Base-by-base conservation (phyloP, 2,329 filamentous ascomycete species). In the Sporothrix dimorphospora region DNA sequence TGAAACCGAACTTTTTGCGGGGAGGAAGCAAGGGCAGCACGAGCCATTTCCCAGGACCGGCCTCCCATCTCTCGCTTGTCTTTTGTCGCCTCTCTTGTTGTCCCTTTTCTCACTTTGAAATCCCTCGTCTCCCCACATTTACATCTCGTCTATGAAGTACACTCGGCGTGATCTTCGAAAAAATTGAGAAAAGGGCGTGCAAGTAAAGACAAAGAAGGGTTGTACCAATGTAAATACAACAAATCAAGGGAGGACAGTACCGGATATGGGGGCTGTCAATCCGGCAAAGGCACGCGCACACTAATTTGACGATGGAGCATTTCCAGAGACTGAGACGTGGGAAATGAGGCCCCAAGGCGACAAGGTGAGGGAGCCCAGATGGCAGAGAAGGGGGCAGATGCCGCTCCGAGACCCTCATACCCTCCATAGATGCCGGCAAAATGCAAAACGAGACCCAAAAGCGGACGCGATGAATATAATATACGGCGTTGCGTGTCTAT, bases 381-480 rank as follows among this genome's bases (percentile, higher is more conserved):
- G 65, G 65, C 21, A 53, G 21, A 30, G 61, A 21, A 14, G 2
- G 42, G 16, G 8, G 8, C 30, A 42, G n/a, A 11, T 67, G 63
- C 42, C 63, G 40, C 42, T 19, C 42, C 42, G 5, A 47, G 30
- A 34, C 30, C 40, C 40, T 42, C 47, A 51, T n/a, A 7, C n/a
- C 45, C 7, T 19, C 30, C 27, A 65, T 7, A 45, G 12, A 30
- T 27, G 55, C 69, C 69, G 69, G 40, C 55, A 63, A 49, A 51
- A 70, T 61, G 57, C 55, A 70, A 70, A 40, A 70, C 7, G 34
- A 55, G 51, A 42, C 27, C 49, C 67, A 69, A n/a, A 27, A 59
- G 45, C 34, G 49, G 51, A 19, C 21, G 14, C 49, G 30, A 19
- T 38, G 21, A 57, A 57, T 47, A 47, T 47, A 65, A 30, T 30